Conservation (phyloP, 148 eudicot species). For the Polygonum aviculare region DNA sequence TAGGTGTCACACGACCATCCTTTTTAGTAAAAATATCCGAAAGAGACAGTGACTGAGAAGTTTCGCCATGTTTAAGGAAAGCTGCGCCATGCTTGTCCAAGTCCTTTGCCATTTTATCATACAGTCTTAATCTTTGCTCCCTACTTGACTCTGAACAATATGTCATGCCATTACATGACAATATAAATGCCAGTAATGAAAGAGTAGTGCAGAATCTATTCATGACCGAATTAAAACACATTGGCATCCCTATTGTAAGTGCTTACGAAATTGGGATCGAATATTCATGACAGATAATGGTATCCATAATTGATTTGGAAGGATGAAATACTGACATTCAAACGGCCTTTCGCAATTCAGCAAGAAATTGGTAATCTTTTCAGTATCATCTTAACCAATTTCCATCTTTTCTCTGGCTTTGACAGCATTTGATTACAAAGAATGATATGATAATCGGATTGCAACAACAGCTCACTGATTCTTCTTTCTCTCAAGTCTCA, state of each 20-base stretch:
- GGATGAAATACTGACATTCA: background rate
- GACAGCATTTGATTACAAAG: background rate
- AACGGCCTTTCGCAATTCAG: background rate
- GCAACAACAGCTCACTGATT: too few relatives aligned
- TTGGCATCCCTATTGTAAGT: background rate
- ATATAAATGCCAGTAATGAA: background rate
- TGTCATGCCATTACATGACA: conserved; percentile 16
- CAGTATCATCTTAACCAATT: background rate
- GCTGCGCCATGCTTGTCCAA: conserved; percentile 74
- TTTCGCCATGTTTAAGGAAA: conserved; percentile 78
- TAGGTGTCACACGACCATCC: conserved; percentile 62
- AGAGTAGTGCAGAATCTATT: background rate
- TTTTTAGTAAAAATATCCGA: conserved; percentile 61
- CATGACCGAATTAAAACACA: background rate
- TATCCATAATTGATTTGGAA: background rate
- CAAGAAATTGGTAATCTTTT: background rate
- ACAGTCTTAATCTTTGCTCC: conserved; percentile 51
- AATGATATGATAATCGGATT: background rate
- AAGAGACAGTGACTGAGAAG: conserved; percentile 86
- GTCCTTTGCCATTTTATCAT: conserved; percentile 71
- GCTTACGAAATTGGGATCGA: too few relatives aligned
- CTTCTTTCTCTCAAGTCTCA: background rate
- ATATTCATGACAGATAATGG: too few relatives aligned
- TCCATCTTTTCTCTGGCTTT: background rate
- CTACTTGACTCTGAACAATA: conserved; percentile 35